Base-by-base conservation (phyloP, 2,329 filamentous ascomycete genomes). In the Trichoderma sp. region DNA sequence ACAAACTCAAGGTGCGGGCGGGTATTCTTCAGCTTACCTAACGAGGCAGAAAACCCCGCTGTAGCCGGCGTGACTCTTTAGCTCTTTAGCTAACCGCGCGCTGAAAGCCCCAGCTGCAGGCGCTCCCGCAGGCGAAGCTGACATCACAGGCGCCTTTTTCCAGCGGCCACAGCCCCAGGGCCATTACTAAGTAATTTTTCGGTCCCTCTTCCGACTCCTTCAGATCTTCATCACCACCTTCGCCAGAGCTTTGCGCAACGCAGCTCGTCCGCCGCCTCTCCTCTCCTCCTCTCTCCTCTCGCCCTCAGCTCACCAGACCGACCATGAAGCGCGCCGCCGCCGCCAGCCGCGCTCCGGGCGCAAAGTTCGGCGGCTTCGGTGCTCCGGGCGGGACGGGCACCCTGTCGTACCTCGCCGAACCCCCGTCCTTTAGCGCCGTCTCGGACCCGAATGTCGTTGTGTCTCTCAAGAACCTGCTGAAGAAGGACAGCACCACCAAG, bases 401-500 rank as follows among this genome's bases (percentile, higher is more conserved):
- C 7, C 86, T 99, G 50, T 97, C 95, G 58, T 98, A 97, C 82
- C 88, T 98, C 67, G 87, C 92, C 68, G 94, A 97, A 77, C 93
- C 94, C 11, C 93, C 93, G 62, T 92, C 97, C 77, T 89, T 97
- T 75, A 90, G 90, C 39, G 84, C 84, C 57, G 90, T 99, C 72
- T 92, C 90, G 58, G 91, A 97, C 76, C 88, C 94, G 8, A 92
- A 96, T 77, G 86, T 95, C 47, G 90, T 95, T 47, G 94, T 98
- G 15, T 90, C 91, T n/a, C 93, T 98, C 83, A 97, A 98, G 82
- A 97, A 97, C 76, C 83, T 98, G 4, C 87, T 91, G 65, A 99
- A 98, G 83, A 97, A 96, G 82, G 95, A 98, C 83, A 92, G 91
- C 77, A 97, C 90, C 12, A 99, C 96, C 47, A 97, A 97, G 80